phyloP scores from a whole-genome alignment of 805 yeast genomes.

The Ogataea pini region DNA sequence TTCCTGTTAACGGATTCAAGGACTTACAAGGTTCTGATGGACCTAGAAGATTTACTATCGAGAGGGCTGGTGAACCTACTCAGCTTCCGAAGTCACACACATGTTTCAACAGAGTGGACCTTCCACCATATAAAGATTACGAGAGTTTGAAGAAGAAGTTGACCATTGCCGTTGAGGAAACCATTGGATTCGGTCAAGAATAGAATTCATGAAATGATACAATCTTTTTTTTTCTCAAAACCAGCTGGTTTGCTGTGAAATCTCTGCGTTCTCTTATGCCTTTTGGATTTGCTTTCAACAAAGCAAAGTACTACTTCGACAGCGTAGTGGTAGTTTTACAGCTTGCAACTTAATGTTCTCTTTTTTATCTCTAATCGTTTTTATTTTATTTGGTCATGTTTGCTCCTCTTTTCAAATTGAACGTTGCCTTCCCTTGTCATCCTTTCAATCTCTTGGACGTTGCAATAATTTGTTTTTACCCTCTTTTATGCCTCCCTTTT shows the following conservation, averaged over 20 bases:
- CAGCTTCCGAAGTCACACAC: constrained; percentile 98
- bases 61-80: constrained; percentile 91
- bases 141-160: constrained; percentile 86
- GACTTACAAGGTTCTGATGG: constrained; percentile 99
- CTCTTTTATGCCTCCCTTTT: background rate
- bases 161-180: constrained; percentile 96
- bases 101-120: constrained; percentile 97
- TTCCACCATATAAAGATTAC: constrained; percentile 88
- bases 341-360: background rate
- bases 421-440: constrained; percentile 2
- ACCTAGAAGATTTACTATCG: constrained; percentile 97
- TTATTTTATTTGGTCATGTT: background rate
- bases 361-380: background rate
- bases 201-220: constrained; percentile 31
- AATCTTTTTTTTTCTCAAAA: too few species aligned
- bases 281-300: background rate
- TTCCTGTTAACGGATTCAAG: constrained; percentile 98
- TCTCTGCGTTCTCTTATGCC: background rate
- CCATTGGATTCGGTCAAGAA: constrained; percentile 99
- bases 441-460: constrained; percentile 3
- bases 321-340: background rate
- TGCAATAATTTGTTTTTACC: constrained; percentile 2
- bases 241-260: background rate
- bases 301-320: background rate
- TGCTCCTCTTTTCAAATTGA: background rate